Base-by-base conservation (phyloP, 768 basidiomycete genomes). In the Pleurotus giganteus region DNA sequence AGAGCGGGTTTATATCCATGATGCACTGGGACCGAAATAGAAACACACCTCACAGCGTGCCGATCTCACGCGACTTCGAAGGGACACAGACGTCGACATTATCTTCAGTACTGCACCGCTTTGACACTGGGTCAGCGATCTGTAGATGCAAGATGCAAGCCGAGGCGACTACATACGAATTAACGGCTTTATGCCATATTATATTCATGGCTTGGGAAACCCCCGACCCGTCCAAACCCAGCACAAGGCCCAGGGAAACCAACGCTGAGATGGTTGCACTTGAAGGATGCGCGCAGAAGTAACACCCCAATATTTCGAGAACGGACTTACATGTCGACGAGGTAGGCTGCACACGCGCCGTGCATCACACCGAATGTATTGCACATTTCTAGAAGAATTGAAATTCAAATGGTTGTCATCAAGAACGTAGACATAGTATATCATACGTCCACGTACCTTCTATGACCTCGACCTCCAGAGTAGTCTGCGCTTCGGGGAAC, bases 341-440 rank as follows among this genome's bases (percentile, higher is more conserved):
- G 69, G 57, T 82, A 75, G 0, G 78, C 81, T 4, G 79, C 75
- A 60, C 82, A 84, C 4, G 71, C 82, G 1, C 83, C 84, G 46
- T 85, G 84, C n/a, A 85, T 53, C 13, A 68, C 73, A 5, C 75
- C 71, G 47, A 63, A 65, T 12, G 69, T 60, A 45, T 84, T 84
- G 57, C 81, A 69, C 83, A 85, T 84, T 50, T 84, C 84, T 84
- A 17, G 42, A 31, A 34, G 12, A 23, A 29, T 2, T 12, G 9
- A 19, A 29, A n/a, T n/a, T n/a, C n/a, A n/a, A n/a, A n/a, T n/a
- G n/a, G n/a, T n/a, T n/a, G 28, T 54, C 47, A 53, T 28, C n/a
- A 12, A 8, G 24, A 7, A 17, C 9, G 27, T 8, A 31, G n/a
- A 45, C 34, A 9, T 31, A 47, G 11, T 52, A 29, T 8, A 47